Evolutionary conservation across 768 basidiomycete genomes (phyloP), one percentile per base, ranked within the genome.

Genomic region (Cystofilobasidium capitatum): DNA sequence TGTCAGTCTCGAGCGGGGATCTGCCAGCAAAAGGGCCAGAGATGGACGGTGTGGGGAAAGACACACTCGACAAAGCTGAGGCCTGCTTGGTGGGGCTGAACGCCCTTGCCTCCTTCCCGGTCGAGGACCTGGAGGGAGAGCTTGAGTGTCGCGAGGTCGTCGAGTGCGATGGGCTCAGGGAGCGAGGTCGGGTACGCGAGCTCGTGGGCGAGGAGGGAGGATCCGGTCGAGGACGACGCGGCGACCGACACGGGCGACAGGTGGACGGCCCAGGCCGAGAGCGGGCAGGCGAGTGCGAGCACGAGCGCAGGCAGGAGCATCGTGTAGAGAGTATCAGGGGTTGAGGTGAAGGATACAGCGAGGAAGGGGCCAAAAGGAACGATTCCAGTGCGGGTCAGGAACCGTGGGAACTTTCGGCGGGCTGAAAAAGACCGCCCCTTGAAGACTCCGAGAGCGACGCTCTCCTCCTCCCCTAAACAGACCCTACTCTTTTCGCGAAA

Each of bases 51-150:
- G 14, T 13, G 39, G 39, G 40, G 31, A 10, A 17, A 1, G 14
- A 64, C 62, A 59, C 37, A 64, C 62, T 69, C 68, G n/a, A 64
- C 62, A 35, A 69, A 69, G 39, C 62, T 64, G 29, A 69, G 57
- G 31, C 58, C 62, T 13, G 68, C 68, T 39, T 69, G 68, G 36
- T 69, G 68, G 26, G 68, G 68, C n/a, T 40, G 16, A 8, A 54
- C 35, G 2, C 57, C 57, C 26, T 69, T 62, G 39, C 68, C 68
- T 1, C 58, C 49, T 13, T 63, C 57, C 17, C 40, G 39, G 29
- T 69, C 68, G 10, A 44, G 40, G 8, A 69, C 58, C 40, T 64
- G 62, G 49, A 69, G 40, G 0, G 68, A 35, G 26, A 69, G 62
- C 58, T 59, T 64, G 62, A 69, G 57, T n/a, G 54, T 63, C 26